phyloP scores from a whole-genome alignment of 345 rosid species.

The Salix caprea region DNA sequence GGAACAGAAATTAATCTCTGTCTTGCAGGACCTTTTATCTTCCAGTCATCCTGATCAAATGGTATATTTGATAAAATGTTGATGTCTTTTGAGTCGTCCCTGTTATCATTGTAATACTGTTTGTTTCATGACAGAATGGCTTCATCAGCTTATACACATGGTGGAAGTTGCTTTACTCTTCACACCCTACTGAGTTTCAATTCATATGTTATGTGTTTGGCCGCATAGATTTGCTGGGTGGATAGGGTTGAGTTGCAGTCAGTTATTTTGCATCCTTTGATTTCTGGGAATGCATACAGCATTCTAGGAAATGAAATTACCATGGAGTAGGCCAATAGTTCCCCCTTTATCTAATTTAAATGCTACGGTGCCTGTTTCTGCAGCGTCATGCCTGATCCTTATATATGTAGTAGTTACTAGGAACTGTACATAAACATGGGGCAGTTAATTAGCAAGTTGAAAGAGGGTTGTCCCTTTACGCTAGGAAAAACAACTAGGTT shows the following conservation, averaged over 20 bases:
- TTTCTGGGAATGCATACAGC: not conserved
- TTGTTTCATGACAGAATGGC: not conserved
- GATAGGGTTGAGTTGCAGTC: not conserved
- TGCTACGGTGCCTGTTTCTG: not conserved
- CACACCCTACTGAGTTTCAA: not conserved
- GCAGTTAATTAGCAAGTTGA: not conserved
- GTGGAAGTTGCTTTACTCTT: not conserved
- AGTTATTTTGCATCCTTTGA: not conserved
- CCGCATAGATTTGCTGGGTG: not conserved
- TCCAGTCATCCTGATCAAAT: constrained; percentile 62
- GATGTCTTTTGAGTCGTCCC: not conserved
- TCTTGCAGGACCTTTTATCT: constrained; percentile 55
- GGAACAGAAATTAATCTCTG: constrained; percentile 54
- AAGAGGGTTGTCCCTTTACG: not conserved
- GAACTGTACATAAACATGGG: not conserved
- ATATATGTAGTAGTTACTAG: not conserved
- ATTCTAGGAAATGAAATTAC: not conserved
- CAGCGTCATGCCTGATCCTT: not conserved
- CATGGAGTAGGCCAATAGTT: not conserved
- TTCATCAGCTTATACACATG: not conserved
- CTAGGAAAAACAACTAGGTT: not conserved
- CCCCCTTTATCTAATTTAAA: too few relatives aligned
- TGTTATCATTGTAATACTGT: not conserved
- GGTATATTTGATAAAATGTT: constrained; percentile 36
- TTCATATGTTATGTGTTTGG: not conserved